phyloP scores from a whole-genome alignment of 306 rosid species.

The Sophora flavescens region DNA sequence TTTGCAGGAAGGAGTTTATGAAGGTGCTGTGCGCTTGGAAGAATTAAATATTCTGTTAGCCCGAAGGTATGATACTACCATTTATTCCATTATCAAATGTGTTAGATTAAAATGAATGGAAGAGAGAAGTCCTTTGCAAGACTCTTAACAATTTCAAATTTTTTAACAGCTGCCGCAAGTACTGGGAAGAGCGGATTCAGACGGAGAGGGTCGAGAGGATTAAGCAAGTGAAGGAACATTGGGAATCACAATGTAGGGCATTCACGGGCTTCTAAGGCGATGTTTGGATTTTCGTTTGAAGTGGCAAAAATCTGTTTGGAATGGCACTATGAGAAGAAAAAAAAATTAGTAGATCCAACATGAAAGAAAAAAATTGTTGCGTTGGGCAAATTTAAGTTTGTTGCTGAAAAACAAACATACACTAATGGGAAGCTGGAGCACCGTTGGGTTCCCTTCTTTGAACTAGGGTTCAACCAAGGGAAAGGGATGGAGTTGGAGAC shows the following conservation, averaged over 20 bases:
- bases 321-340: too few relatives aligned
- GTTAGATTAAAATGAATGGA: not conserved
- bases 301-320: too few relatives aligned
- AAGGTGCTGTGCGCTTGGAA: constrained; percentile 78
- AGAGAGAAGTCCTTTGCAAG: constrained; percentile 25
- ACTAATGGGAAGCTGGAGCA: too few relatives aligned
- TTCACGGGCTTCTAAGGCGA: constrained; percentile 58
- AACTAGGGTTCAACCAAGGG: too few relatives aligned
- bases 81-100: not conserved
- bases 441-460: too few relatives aligned
- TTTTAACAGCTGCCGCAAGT: constrained; percentile 66
- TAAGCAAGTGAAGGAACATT: constrained; percentile 80
- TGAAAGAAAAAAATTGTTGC: too few relatives aligned
- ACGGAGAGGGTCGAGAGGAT: constrained; percentile 78
- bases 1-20: constrained; percentile 66
- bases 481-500: too few relatives aligned
- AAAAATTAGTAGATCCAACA: too few relatives aligned
- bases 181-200: constrained; percentile 79
- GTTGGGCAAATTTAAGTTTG: too few relatives aligned
- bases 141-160: not conserved
- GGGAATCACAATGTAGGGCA: constrained; percentile 74
- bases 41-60: constrained; percentile 71
- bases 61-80: constrained; percentile 56
- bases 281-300: too few relatives aligned
- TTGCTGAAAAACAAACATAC: too few relatives aligned